Evolutionary conservation across 1,284 basidiomycete species (phyloP), one percentile per base, ranked within the genome.

Genomic region (Pholiota adiposa): DNA sequence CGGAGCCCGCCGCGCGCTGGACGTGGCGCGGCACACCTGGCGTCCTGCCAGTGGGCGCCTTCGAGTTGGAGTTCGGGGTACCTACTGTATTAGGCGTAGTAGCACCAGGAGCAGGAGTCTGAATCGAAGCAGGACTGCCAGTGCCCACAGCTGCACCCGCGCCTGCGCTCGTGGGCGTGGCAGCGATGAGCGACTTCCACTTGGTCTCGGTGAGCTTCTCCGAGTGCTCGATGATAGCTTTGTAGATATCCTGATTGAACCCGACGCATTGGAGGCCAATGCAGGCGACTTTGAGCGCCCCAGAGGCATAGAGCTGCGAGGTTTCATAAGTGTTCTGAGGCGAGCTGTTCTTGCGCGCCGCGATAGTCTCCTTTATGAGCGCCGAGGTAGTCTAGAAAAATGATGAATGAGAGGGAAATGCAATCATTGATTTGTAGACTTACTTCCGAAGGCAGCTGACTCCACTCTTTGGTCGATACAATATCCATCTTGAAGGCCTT

Each of bases 291-390:
- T 83, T 85, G 46, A 92, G 79, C 23, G 89, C 89, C 1, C 90
- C 90, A 1, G 78, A 86, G 1, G 81, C 77, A 67, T 91, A 92
- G 23, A 92, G 79, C 66, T 92, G 89, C 0, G 78, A 76, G 0
- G 82, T 83, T 69, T 92, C 90, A 71, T 90, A 91, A 36, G 86
- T 72, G 67, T 89, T 90, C 68, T 90, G 89, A 16, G 90, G 88
- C 0, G 89, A 88, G 19, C 83, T 84, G 70, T 89, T 90, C 73
- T 89, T 91, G 51, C 90, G 82, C 14, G 77, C 83, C 1, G 81
- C 72, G 31, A 92, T 75, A 0, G 90, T 92, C 56, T 91, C 89
- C 72, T 84, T 89, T 63, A 90, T 77, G 54, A 92, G 75, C 0
- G 82, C 77, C 60, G 86, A 83, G 0, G 79, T 82, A 0, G 88